Evolutionary conservation across 2,329 filamentous ascomycete species (phyloP).

Genomic region (Aureobasidium subglaciale): DNA sequence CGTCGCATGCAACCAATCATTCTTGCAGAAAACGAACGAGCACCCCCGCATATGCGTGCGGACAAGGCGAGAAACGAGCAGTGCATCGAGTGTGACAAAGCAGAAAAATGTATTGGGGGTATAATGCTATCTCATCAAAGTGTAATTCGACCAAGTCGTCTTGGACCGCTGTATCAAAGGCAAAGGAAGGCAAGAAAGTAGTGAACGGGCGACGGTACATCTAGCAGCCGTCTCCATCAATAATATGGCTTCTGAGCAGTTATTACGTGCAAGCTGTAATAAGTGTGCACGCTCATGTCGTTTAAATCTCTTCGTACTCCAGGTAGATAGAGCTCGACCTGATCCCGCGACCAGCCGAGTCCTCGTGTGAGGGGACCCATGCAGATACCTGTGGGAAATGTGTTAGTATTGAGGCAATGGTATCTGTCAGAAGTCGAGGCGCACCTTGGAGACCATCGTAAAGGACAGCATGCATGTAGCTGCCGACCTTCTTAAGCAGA

Average conservation of each 20-base stretch:
- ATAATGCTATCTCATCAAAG: slow-evolving; percentile 11
- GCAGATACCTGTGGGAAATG: slow-evolving; percentile 1
- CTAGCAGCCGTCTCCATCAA: neutral
- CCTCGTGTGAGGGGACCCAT: slow-evolving; percentile 28
- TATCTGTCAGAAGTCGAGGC: neutral
- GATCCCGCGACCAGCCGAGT: slow-evolving; percentile 36
- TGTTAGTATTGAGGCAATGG: neutral
- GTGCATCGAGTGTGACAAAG: neutral
- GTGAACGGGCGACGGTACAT: neutral
- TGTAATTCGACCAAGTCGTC: neutral
- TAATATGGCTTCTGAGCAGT: slow-evolving; percentile 11
- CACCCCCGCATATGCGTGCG: neutral
- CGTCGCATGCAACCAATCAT: neutral
- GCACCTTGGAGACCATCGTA: slow-evolving; percentile 14
- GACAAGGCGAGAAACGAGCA: neutral
- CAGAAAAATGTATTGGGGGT: slow-evolving; percentile 8
- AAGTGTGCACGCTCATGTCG: slow-evolving; percentile 30
- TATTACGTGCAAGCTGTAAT: slow-evolving; percentile 22
- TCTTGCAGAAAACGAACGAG: neutral
- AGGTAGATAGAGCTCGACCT: slow-evolving; percentile 38
- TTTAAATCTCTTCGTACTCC: slow-evolving; percentile 28
- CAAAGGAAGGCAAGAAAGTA: neutral
- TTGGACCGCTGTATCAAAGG: neutral
- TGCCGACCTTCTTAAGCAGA: slow-evolving; percentile 11
- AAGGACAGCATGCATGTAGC: slow-evolving; percentile 12